Evolutionary conservation across 1,139 yeast species (phyloP), one percentile per base, ranked within the genome.

Genomic region (Wickerhamomyces sp.): DNA sequence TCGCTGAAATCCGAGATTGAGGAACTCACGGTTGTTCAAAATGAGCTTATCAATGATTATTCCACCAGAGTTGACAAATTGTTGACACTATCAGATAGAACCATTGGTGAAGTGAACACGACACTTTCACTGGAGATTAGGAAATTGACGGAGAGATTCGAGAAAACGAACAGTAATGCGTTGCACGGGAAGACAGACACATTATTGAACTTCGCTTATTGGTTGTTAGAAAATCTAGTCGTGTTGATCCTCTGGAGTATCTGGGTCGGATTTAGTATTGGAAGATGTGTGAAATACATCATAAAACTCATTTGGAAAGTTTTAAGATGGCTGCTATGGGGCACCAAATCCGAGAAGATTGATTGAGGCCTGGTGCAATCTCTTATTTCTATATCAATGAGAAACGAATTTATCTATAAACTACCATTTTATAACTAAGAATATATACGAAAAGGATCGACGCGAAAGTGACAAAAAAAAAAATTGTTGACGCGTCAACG

Each of bases 81-180:
- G 37, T 64, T 87, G 27, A 75, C 82, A 16, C 68, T 72, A 29
- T 78, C 89, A 36, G 95, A 87, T 57, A 66, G 94, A 42, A 72
- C 85, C 16, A 73, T 83, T 38, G 84, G 91, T 44, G 95, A 85
- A 52, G 81, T 87, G 41, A 85, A 82, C 56, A 87, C 96, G 0
- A 81, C 93, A 1, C 62, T 86, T 34, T 75, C 88, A 21, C 61
- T 86, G 35, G 86, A 84, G 48, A 62, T 85, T 27, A 66, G 94
- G 38, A 75, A 78, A 42, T 64, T 84, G n/a, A 73, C 73, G 33
- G 94, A 85, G 52, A 69, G 78, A 33, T 62, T 80, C 19, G 94
- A 83, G 40, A 70, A 68, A 30, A 61, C 80, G 33, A 70, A 72
- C 6, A 51, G 54, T 14, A 36, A 39, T 15, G 44, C 21, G 4